Conservation (phyloP, 768 basidiomycete genomes). For the Termitomyces sp. region DNA sequence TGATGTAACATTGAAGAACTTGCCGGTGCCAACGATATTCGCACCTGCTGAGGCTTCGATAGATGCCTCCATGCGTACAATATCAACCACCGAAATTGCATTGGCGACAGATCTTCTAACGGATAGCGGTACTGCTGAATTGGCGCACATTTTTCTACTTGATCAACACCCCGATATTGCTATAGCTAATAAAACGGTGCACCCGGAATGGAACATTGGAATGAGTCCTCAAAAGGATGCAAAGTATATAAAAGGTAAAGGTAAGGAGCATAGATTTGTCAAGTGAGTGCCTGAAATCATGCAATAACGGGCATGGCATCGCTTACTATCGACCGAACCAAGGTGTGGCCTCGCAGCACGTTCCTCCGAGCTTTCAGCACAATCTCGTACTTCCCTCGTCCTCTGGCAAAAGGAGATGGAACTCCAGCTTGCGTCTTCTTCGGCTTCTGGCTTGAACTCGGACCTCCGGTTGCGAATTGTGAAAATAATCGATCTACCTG, state of each 20-base stretch:
- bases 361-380: conserved; percentile 39
- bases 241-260: conserved; percentile 31
- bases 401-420: conserved; percentile 54
- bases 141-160: conserved; percentile 50
- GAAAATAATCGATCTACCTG: conserved; percentile 34
- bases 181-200: conserved; percentile 20
- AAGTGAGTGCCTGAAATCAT: conserved; percentile 33
- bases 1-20: conserved; percentile 13
- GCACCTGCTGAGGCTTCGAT: conserved; percentile 16
- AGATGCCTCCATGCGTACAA: conserved; percentile 40
- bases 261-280: conserved; percentile 34
- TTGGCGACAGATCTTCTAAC: conserved; percentile 48
- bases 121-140: conserved; percentile 44
- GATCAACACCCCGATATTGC: conserved; percentile 39
- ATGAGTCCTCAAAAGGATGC: conserved; percentile 53
- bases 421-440: conserved; percentile 22
- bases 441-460: conserved; percentile 25
- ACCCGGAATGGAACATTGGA: conserved; percentile 45
- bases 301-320: not conserved
- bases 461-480: conserved; percentile 44
- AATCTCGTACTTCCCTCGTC: conserved; percentile 38
- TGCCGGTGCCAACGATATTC: conserved; percentile 24
- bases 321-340: not conserved
- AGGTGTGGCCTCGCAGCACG: conserved; percentile 59
- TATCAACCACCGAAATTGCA: conserved; percentile 50